Percentiles rank a stretch among this genome's conserved stretches.
phyloP scores from a whole-genome alignment of 768 basidiomycete genomes.

The Tulasnella sp. region DNA sequence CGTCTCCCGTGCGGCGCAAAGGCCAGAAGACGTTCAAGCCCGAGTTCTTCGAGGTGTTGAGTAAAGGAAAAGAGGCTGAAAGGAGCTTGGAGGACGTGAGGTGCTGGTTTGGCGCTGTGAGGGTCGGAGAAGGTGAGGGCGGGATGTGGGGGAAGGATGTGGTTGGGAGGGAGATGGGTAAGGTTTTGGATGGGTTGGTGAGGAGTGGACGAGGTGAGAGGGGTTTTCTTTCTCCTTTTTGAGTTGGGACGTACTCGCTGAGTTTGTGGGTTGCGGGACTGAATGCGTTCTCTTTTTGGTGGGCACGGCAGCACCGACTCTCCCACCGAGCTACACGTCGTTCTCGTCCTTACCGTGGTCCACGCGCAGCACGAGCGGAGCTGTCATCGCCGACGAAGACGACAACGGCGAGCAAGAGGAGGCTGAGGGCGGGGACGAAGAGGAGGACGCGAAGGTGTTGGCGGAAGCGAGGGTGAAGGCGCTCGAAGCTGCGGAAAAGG shows the following conservation, averaged over 20 bases:
- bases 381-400: slow-evolving; percentile 1
- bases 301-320: background rate
- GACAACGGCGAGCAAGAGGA: background rate
- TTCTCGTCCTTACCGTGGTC: background rate
- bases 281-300: background rate
- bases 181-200: background rate
- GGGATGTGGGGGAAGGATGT: background rate
- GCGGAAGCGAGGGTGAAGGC: background rate
- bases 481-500: background rate
- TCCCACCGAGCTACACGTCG: background rate
- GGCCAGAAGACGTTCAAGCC: slow-evolving; percentile 83
- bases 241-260: background rate
- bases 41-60: slow-evolving; percentile 60
- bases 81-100: slow-evolving; percentile 45
- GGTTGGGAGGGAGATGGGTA: background rate
- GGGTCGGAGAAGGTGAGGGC: background rate
- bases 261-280: background rate
- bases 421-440: background rate
- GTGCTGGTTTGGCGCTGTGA: slow-evolving; percentile 38
- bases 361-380: background rate
- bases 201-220: background rate
- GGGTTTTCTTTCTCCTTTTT: background rate
- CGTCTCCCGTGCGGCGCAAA: slow-evolving; percentile 67
- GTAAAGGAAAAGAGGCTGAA: slow-evolving; percentile 46
- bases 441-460: background rate